These are phyloP conservation scores for Furcasterigmium furcatum DNA, from an alignment of 2,329 filamentous ascomycete genomes.

Conservation along the genomic window DNA sequence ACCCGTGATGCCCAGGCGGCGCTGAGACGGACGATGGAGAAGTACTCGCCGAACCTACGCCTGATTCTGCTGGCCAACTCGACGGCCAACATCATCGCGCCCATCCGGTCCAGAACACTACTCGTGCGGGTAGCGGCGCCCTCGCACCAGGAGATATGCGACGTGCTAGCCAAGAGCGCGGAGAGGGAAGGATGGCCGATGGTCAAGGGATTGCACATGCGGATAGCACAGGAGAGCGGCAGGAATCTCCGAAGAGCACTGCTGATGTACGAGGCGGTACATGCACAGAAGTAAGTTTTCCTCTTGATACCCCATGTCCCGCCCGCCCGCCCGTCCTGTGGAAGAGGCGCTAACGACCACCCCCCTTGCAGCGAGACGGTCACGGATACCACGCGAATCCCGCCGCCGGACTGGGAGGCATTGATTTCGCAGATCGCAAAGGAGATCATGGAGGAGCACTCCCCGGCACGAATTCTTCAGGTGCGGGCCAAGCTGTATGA, in stretches of 20 bases:
- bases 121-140: slow-evolving; percentile 90
- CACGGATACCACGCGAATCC: slow-evolving; percentile 82
- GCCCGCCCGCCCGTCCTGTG: neutral
- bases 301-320: too few relatives aligned
- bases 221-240: slow-evolving; percentile 87
- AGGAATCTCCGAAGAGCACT: slow-evolving; percentile 86
- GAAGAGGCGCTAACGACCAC: slow-evolving; percentile 22
- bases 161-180: slow-evolving; percentile 66
- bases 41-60: slow-evolving; percentile 93
- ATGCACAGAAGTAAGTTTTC: slow-evolving; percentile 88
- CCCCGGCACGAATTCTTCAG: slow-evolving; percentile 82
- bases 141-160: slow-evolving; percentile 78
- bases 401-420: slow-evolving; percentile 95
- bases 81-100: slow-evolving; percentile 98
- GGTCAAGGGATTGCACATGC: slow-evolving; percentile 70
- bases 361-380: slow-evolving; percentile 79
- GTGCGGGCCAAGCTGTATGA: slow-evolving; percentile 96
- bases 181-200: slow-evolving; percentile 83
- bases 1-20: slow-evolving; percentile 94
- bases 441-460: slow-evolving; percentile 90
- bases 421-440: slow-evolving; percentile 86
- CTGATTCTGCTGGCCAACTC: slow-evolving; percentile 92
- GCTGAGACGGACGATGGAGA: slow-evolving; percentile 94
- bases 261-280: slow-evolving; percentile 95
- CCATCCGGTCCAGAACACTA: slow-evolving; percentile 87